phyloP scores from a whole-genome alignment of 2,329 filamentous ascomycete genomes.

The Bertia moriformis region DNA sequence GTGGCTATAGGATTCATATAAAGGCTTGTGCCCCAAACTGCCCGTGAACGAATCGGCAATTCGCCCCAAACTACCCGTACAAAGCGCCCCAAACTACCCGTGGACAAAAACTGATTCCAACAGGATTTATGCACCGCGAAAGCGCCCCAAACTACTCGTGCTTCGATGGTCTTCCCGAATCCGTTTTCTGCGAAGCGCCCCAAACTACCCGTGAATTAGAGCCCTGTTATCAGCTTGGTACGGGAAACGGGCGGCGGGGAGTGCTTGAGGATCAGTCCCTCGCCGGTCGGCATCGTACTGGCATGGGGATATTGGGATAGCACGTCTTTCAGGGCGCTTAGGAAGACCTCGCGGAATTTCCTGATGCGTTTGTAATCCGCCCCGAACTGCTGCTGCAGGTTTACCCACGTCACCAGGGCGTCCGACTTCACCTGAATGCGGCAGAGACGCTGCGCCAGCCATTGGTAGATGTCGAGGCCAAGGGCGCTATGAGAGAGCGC shows the following conservation, averaged over 20 bases:
- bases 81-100: too few relatives aligned
- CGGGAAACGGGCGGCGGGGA: not conserved
- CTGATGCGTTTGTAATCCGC: not conserved
- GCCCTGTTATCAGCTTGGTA: not conserved
- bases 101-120: too few relatives aligned
- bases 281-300: not conserved
- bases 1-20: too few relatives aligned
- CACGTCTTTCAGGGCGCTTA: not conserved
- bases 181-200: not conserved
- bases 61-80: too few relatives aligned
- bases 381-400: not conserved
- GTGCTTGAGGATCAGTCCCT: not conserved
- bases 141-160: too few relatives aligned
- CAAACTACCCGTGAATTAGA: too few relatives aligned
- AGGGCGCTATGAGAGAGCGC: not conserved
- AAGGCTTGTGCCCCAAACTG: too few relatives aligned
- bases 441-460: not conserved
- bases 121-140: too few relatives aligned
- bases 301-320: not conserved
- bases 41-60: too few relatives aligned
- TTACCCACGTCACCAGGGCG: not conserved
- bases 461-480: not conserved
- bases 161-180: not conserved
- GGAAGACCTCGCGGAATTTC: not conserved
- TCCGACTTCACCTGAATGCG: not conserved